Base-by-base conservation (phyloP, 2,329 filamentous ascomycete species). In the Ophidiomyces ophidiicola region DNA sequence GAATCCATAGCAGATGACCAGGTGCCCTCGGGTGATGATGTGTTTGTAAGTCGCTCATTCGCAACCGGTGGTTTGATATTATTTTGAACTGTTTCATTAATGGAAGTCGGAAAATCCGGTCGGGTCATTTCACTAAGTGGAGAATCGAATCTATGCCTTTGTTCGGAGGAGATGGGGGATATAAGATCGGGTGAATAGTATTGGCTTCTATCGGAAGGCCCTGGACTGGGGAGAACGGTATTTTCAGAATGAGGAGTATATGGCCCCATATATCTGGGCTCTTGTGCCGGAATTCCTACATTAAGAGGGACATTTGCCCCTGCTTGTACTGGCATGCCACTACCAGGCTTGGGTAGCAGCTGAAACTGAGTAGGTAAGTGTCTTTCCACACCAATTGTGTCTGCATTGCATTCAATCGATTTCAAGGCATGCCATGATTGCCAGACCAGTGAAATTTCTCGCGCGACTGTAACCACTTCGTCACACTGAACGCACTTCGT, bases 331-430 rank as follows among this genome's bases (percentile, higher is more conserved):
- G 32, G 32, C 17, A 32, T 28, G 17, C 39, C 14, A n/a, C 24
- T 30, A 6, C 36, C 39, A 32, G 34, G 6, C 17, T 18, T 39
- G 1, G 43, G 43, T 24, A 32, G 28, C n/a, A 44, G 34, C 18
- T 39, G 43, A 20, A 41, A 44, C 21, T 40, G 43, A 15, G 39
- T 32, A 5, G 57, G 52, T 6, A 59, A 39, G 43, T 65, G 61
- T 23, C 60, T 45, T 45, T 63, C 59, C 5, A 61, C 52, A 36
- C 58, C 58, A 32, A 62, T 54, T 1, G 60, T 56, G 38, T 62
- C 59, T 1, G 57, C 53, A 41, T 61, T 57, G 3, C 55, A 50
- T 28, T 61, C 55, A 12, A 64, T 49, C 0, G 57, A 53, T 24
- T 55, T 57, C 1, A 65, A 45, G 5, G 57, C 45, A 25, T 60